phyloP scores from a whole-genome alignment of 768 basidiomycete genomes.

The Trametopsis cervina region DNA sequence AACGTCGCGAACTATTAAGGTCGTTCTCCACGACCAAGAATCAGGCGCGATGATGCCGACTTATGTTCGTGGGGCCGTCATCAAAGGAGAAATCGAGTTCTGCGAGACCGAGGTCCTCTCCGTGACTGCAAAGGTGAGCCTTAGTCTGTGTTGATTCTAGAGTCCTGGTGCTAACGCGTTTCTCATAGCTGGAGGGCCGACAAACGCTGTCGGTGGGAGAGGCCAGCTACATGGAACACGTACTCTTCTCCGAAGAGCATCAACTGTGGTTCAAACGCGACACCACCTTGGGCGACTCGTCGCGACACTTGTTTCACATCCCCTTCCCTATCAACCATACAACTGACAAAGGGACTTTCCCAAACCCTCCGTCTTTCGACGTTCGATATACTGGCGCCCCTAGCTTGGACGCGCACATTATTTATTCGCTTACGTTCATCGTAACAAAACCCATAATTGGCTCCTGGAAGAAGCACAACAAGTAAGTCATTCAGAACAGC shows the following conservation, averaged over 20 bases:
- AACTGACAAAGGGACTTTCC: conserved; percentile 25
- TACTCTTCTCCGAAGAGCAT: conserved; percentile 10
- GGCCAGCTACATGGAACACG: neutral
- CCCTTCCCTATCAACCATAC: conserved; percentile 40
- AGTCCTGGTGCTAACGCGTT: neutral
- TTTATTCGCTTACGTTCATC: conserved; percentile 40
- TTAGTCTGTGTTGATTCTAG: neutral
- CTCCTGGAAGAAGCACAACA: conserved; percentile 40
- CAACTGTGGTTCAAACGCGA: conserved; percentile 14
- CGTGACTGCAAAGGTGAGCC: conserved; percentile 39
- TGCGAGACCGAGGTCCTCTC: conserved; percentile 33
- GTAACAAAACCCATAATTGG: conserved; percentile 33
- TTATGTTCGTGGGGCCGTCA: conserved; percentile 36
- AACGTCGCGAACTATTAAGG: conserved; percentile 30
- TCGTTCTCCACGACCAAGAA: conserved; percentile 43
- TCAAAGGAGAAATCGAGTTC: conserved; percentile 39
- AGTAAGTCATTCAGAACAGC: conserved; percentile 25
- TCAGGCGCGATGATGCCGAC: conserved; percentile 29
- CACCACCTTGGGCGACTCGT: conserved; percentile 22
- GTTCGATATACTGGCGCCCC: conserved; percentile 27
- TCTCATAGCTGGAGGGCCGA: conserved; percentile 19
- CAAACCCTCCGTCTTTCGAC: conserved; percentile 46
- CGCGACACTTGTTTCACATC: conserved; percentile 34
- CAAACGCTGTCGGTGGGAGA: conserved; percentile 12
- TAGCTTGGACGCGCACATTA: conserved; percentile 32